Evolutionary conservation across 768 basidiomycete species (phyloP), one percentile per base, ranked within the genome.

Genomic region (Leccinum aurantiacum): DNA sequence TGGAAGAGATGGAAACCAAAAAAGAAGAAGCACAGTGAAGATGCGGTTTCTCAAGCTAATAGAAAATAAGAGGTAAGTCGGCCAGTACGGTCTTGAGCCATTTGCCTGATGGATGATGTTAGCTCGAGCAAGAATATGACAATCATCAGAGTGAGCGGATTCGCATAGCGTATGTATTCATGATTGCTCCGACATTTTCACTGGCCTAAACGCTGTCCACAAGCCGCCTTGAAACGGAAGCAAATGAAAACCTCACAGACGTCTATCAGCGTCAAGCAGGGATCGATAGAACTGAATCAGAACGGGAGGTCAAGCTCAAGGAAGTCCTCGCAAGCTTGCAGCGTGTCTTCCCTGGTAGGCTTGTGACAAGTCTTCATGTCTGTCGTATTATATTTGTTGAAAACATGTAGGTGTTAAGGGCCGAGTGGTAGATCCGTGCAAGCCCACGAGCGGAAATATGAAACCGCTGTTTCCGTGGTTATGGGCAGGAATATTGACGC

Each of bases 401-500:
- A 9, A 2, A 44, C 37, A 53, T 24, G 0, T 56, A 92, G 93
- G 95, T 65, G 95, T 98, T 5, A 86, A 92, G 15, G 97, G 97
- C 1, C 86, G 97, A 17, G 86, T 98, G 4, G 82, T 94, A 27
- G 97, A 98, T 71, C 80, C 98, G 7, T 98, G 96, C 78, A 94
- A 96, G 71, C 96, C 97, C 6, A 92, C 91, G 2, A 89, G 56
- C 83, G 90, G 57, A 96, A 96, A 74, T 98, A 96, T 69, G 91
- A 97, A 70, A 84, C 85, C 0, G 93, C 97, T 0, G 91, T 99
- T 13, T 87, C 91, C 1, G 93, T 95, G 35, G 87, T 98, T 24
- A 82, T 99, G 2, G 97, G 97, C 0, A 83, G 96, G 55, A 95
- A 98, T 69, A 90, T 95, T 58, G 97, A 98, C 68, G 91, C 95